Percentiles rank a stretch among this genome's conserved stretches.
Evolutionary conservation across 2,329 filamentous ascomycete species (phyloP).

Genomic region (Alternaria novae-zelandiae): DNA sequence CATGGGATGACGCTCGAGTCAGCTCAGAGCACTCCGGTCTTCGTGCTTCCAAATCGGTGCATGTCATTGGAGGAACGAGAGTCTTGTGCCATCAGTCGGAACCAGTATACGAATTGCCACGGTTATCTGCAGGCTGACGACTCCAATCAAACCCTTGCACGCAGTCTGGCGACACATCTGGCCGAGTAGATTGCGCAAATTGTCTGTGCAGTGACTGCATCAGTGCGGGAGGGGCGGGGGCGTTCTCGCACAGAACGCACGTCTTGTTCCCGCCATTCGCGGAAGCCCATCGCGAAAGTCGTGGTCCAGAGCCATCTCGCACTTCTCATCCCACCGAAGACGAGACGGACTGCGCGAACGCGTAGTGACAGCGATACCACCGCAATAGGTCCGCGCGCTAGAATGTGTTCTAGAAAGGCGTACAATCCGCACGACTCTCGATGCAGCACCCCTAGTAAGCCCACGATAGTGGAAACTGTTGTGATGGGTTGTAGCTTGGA

Average conservation of each 20-base stretch:
- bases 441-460: constrained; percentile 7
- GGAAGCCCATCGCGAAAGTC: background rate
- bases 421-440: constrained; percentile 5
- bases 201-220: background rate
- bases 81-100: background rate
- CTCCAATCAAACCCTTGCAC: background rate
- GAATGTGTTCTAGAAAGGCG: constrained; percentile 22
- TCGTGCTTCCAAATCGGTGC: background rate
- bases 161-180: background rate
- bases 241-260: background rate
- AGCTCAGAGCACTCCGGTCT: background rate
- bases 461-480: constrained; percentile 11
- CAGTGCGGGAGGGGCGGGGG: background rate
- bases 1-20: background rate
- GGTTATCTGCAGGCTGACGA: background rate
- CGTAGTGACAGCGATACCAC: background rate
- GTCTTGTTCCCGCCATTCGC: background rate
- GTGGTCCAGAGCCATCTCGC: background rate
- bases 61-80: background rate
- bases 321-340: background rate
- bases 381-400: constrained; percentile 1
- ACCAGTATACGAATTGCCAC: background rate
- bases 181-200: background rate
- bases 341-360: background rate
- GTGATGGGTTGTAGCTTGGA: constrained; percentile 4